phyloP scores from a whole-genome alignment of 164 flowering plant genomes.

The Warburgia ugandensis region DNA sequence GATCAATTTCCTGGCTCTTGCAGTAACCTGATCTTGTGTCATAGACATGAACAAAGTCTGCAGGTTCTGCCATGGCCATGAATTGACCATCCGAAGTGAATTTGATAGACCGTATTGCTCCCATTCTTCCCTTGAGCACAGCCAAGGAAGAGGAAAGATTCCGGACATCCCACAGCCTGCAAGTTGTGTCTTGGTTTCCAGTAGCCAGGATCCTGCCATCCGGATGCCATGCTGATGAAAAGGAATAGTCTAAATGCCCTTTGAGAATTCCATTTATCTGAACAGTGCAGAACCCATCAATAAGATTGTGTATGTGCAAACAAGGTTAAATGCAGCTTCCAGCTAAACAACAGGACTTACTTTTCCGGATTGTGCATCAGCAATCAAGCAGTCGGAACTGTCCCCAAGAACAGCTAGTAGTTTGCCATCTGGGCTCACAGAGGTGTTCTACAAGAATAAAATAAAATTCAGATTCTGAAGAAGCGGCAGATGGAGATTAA shows the following conservation, averaged over 20 bases:
- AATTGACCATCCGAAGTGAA: conserved; percentile 80
- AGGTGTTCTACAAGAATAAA: conserved; percentile 47
- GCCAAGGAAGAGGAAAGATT: conserved; percentile 58
- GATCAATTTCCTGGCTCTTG: conserved; percentile 63
- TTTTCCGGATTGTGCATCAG: conserved; percentile 76
- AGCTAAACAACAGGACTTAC: too few species aligned
- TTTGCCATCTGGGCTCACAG: conserved; percentile 79
- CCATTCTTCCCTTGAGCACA: conserved; percentile 82
- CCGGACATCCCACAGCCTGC: conserved; percentile 90
- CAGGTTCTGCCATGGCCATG: conserved; percentile 94
- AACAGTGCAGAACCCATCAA: neutral
- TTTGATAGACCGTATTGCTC: conserved; percentile 69
- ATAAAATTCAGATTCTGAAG: neutral
- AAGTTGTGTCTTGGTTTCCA: conserved; percentile 90
- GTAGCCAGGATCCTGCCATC: conserved; percentile 77
- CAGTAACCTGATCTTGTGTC: conserved; percentile 49
- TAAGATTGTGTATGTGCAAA: too few species aligned
- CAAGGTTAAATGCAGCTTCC: too few species aligned
- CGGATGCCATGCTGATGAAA: conserved; percentile 96
- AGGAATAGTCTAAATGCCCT: conserved; percentile 87
- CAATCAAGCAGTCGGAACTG: conserved; percentile 60
- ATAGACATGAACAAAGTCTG: conserved; percentile 81
- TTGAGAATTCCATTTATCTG: conserved; percentile 48
- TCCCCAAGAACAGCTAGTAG: conserved; percentile 83
- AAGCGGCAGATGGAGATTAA: neutral